Evolutionary conservation across 345 rosid species (phyloP).

Genomic region (Orychophragmus violaceus): DNA sequence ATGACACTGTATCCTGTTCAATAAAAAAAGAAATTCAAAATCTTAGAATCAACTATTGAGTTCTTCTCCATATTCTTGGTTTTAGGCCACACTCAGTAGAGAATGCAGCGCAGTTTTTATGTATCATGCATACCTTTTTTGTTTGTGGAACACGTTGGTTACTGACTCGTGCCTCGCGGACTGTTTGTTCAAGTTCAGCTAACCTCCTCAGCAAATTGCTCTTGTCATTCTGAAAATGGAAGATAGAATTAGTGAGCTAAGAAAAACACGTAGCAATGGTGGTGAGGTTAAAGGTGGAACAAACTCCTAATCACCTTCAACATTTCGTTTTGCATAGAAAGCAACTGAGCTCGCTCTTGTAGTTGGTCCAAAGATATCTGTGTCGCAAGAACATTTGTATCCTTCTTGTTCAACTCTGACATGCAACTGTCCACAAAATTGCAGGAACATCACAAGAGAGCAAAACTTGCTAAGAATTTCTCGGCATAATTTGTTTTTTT

Average conservation of each 20-base stretch:
- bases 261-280: not conserved
- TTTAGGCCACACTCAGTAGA: not conserved
- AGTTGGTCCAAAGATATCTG: slow-evolving; percentile 63
- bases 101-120: not conserved
- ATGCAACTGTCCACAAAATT: slow-evolving; percentile 42
- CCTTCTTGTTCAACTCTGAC: slow-evolving; percentile 51
- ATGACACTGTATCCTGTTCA: slow-evolving; percentile 40
- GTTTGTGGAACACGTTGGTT: slow-evolving; percentile 37
- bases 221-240: slow-evolving; percentile 57
- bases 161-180: slow-evolving; percentile 38
- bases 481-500: not conserved
- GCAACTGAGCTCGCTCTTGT: slow-evolving; percentile 71
- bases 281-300: not conserved
- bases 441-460: not conserved
- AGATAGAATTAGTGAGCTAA: not conserved
- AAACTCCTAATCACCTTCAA: slow-evolving; percentile 45
- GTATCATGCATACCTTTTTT: slow-evolving; percentile 24
- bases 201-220: slow-evolving; percentile 57
- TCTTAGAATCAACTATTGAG: not conserved
- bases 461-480: not conserved
- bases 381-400: slow-evolving; percentile 54
- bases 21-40: not conserved
- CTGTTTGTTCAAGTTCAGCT: slow-evolving; percentile 62
- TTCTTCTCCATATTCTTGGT: slow-evolving; percentile 1
- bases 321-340: slow-evolving; percentile 78